These are phyloP conservation scores for Geosmithia morbida DNA, from an alignment of 2,329 filamentous ascomycete genomes.

Conservation along the genomic window DNA sequence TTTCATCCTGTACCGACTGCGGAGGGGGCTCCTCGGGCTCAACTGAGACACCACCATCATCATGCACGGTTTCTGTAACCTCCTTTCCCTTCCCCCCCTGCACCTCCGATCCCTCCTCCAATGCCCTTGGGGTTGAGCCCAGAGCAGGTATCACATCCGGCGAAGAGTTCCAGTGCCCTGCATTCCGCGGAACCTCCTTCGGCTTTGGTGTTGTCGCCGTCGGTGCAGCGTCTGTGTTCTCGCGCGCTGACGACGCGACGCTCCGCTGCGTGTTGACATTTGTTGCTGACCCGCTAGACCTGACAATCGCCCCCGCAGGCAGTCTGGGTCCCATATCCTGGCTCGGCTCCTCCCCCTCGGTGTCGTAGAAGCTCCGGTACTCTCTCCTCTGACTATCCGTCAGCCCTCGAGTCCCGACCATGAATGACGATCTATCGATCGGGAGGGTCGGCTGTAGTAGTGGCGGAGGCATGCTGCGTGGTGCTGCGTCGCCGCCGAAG, in stretches of 20 bases:
- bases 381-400: slow-evolving; percentile 21
- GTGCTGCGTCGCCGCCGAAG: too few relatives aligned
- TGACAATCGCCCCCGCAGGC: slow-evolving; percentile 2
- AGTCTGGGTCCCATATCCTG: slow-evolving; percentile 1
- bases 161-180: slow-evolving; percentile 3
- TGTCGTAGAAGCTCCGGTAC: slow-evolving; percentile 12
- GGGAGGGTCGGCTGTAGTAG: slow-evolving; percentile 13
- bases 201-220: too few relatives aligned
- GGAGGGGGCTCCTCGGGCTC: slow-evolving; percentile 2
- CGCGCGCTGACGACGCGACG: slow-evolving; percentile 8
- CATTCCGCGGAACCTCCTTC: too few relatives aligned
- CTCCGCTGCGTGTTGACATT: slow-evolving; percentile 19
- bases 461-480: slow-evolving; percentile 6
- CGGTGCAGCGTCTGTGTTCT: too few relatives aligned
- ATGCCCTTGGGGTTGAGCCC: neutral
- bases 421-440: slow-evolving; percentile 14
- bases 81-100: neutral
- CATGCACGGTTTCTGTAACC: too few relatives aligned
- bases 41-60: too few relatives aligned
- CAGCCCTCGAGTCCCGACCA: slow-evolving; percentile 17
- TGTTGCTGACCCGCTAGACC: slow-evolving; percentile 18
- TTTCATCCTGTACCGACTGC: slow-evolving; percentile 4
- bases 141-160: slow-evolving; percentile 7
- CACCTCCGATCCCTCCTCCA: neutral
- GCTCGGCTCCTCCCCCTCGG: slow-evolving; percentile 4